Percentiles rank a stretch among this genome's conserved stretches.
phyloP scores from a whole-genome alignment of 1,139 yeast species.

The Casaregolazyma suthepensis region DNA sequence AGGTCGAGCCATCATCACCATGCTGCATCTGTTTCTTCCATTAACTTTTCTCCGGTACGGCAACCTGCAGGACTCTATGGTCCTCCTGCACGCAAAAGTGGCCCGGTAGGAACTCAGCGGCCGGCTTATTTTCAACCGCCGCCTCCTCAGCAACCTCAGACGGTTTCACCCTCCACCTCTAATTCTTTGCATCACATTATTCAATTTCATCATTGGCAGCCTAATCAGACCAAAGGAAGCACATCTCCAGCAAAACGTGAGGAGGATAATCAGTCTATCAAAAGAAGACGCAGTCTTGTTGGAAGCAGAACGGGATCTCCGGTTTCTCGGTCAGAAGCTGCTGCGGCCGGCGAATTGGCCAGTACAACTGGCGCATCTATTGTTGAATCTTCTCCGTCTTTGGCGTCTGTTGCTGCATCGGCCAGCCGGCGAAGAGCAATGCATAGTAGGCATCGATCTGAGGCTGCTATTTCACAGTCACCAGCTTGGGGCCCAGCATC shows the following conservation, averaged over 20 bases:
- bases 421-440: conserved; percentile 23
- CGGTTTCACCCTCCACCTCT: conserved; percentile 18
- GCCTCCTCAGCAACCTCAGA: conserved; percentile 22
- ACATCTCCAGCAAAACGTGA: conserved; percentile 7
- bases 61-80: conserved; percentile 11
- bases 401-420: conserved; percentile 16
- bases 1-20: conserved; percentile 23
- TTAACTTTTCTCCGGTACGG: conserved; percentile 14
- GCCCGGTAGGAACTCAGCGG: conserved; percentile 8
- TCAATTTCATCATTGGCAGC: conserved; percentile 26
- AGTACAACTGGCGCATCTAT: conserved; percentile 19
- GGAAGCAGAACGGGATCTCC: conserved; percentile 9
- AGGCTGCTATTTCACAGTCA: conserved; percentile 18
- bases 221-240: conserved; percentile 22
- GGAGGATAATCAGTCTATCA: conserved; percentile 6
- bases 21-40: conserved; percentile 23
- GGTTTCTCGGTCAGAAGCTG: conserved; percentile 6
- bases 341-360: conserved; percentile 18
- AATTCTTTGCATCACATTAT: conserved; percentile 21
- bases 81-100: conserved; percentile 7
- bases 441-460: conserved; percentile 31
- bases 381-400: conserved; percentile 5
- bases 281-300: conserved; percentile 9
- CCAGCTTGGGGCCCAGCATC: conserved; percentile 1
- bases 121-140: conserved; percentile 12